Base-by-base conservation (phyloP, 202 grass and related monocot genomes). In the Musa balbisiana region DNA sequence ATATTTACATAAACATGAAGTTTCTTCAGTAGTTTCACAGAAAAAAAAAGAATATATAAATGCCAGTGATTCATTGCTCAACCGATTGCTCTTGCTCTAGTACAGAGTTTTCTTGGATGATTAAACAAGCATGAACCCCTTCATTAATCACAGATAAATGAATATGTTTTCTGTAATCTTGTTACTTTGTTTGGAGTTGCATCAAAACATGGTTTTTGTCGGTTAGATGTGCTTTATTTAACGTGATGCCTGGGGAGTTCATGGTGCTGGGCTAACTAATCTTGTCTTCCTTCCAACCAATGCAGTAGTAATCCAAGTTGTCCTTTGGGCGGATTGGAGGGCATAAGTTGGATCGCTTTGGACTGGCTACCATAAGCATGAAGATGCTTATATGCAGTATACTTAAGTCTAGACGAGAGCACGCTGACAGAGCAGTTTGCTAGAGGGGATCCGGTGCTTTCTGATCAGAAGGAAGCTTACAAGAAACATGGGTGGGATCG, bases 241-340 rank as follows among this genome's bases (percentile, higher is more conserved):
- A 95, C 70, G 91, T 90, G 78, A 25, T 93, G 74, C 69, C 88
- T n/a, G n/a, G 76, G 91, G 87, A 53, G 87, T 92, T 72, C 90
- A 93, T 56, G 87, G 85, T 27, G 85, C 85, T 0, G 87, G 87
- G n/a, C 72, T 93, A 17, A 81, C 87, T 13, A 93, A 93, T 78
- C 12, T 90, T 53, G 79, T 94, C 26, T 90, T 94, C 79, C 85
- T 94, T 1, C 85, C 87, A 17, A 24, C 81, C 2, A 85, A 89
- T 11, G 85, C 81, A 3, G 85, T 86, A 59, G 81, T 90, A 65
- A 85, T 90, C 64, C 83, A 88, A 85, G 72, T 93, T 78, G 85
- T 93, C 90, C 90, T 8, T 81, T 92, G 3, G 90, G 90, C 13
- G 81, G 71, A 56, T 79, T 93, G 52, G 90, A 87, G 83, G 60